Percentiles rank a stretch among this genome's conserved stretches.
These are phyloP conservation scores for Pycnococcus provasolii DNA, from an alignment of 139 green algal genomes.

Conservation along the genomic window DNA sequence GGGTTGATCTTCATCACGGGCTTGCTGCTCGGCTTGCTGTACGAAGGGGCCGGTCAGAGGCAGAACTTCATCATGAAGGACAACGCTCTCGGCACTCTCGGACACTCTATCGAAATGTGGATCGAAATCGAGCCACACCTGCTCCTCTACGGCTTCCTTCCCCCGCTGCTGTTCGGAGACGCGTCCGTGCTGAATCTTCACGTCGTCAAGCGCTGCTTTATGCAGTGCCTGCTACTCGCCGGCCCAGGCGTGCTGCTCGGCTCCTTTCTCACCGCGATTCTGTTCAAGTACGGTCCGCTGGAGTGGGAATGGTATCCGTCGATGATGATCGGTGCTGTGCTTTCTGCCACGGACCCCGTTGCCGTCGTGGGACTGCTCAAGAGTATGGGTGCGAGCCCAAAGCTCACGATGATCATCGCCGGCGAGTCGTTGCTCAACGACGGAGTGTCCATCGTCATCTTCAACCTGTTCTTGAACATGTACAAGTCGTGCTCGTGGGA, in stretches of 20 bases:
- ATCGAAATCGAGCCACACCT: conserved; percentile 45
- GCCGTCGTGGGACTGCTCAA: conserved; percentile 54
- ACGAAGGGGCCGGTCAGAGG: not conserved
- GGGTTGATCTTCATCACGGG: conserved; percentile 25
- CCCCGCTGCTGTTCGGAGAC: conserved; percentile 38
- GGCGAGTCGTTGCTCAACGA: conserved; percentile 72
- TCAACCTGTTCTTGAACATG: conserved; percentile 1
- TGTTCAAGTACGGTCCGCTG: conserved; percentile 50
- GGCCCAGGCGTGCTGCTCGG: conserved; percentile 40
- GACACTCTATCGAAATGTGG: conserved; percentile 14
- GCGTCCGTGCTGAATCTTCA: not conserved
- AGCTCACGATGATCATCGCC: conserved; percentile 51
- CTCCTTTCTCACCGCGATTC: conserved; percentile 34
- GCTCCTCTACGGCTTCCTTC: conserved; percentile 49
- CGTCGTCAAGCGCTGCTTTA: conserved; percentile 4
- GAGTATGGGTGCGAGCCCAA: conserved; percentile 45
- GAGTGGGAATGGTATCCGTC: conserved; percentile 42
- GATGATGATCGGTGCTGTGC: conserved; percentile 39
- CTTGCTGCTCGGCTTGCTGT: not conserved
- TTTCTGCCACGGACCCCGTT: conserved; percentile 61
- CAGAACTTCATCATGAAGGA: not conserved
- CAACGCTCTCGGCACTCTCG: not conserved
- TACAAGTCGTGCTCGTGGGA: too few species aligned
- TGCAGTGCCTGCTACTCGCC: conserved; percentile 32
- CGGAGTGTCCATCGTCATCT: conserved; percentile 43